Conservation (phyloP, 108 stramenopile genomes). For the Cyclotella choctawhatcheeana region DNA sequence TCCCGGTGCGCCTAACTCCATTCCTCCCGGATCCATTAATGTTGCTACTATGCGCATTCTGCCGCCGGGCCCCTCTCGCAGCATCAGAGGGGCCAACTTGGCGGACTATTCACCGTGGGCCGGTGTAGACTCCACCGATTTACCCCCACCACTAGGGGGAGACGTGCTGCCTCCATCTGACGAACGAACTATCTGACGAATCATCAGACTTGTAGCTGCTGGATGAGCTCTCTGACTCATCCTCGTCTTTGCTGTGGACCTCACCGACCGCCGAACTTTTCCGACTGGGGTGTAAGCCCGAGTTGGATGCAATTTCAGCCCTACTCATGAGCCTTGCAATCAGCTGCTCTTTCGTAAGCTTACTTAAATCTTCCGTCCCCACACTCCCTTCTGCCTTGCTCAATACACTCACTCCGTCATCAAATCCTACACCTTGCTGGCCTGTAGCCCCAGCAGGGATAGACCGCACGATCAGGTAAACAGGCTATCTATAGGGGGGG, state of each 20-base stretch:
- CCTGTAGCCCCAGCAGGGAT: neutral
- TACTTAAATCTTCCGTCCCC: neutral
- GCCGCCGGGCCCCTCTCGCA: constrained; percentile 20
- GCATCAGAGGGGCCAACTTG: constrained; percentile 13
- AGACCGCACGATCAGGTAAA: too few species aligned
- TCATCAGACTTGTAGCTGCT: neutral
- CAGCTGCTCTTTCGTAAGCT: neutral
- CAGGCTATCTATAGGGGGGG: too few species aligned
- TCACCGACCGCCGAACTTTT: neutral
- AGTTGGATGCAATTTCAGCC: too few species aligned
- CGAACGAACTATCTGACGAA: too few species aligned
- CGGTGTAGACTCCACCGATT: neutral
- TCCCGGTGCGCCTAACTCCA: constrained; percentile 6
- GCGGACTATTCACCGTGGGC: constrained; percentile 6
- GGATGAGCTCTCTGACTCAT: neutral
- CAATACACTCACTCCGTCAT: neutral
- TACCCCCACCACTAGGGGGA: neutral
- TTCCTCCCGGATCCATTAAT: constrained; percentile 1
- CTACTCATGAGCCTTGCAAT: neutral
- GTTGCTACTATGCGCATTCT: neutral
- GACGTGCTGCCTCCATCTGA: neutral
- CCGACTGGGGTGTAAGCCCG: neutral
- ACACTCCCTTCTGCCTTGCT: neutral
- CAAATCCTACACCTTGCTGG: neutral
- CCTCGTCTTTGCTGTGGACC: neutral